Percentiles rank a stretch among this genome's conserved stretches.
phyloP scores from a whole-genome alignment of 2,329 filamentous ascomycete species.

The Aspergillus sp. region DNA sequence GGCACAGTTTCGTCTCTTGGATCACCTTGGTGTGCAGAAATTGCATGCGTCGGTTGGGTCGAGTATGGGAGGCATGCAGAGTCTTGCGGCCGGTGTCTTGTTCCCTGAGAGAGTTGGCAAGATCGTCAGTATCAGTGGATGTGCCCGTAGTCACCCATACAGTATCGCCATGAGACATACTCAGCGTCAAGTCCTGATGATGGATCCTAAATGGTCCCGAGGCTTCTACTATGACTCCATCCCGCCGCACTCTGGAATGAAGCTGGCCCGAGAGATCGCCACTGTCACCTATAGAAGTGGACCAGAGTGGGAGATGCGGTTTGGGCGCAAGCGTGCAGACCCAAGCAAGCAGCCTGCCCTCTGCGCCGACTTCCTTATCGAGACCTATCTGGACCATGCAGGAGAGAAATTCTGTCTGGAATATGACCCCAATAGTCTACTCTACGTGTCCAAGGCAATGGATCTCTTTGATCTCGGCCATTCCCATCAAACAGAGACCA shows the following conservation, averaged over 20 bases:
- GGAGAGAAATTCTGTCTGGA: conserved; percentile 97
- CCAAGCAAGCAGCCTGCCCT: conserved; percentile 79
- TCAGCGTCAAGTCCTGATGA: conserved; percentile 96
- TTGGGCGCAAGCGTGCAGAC: conserved; percentile 82
- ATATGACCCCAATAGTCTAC: conserved; percentile 89
- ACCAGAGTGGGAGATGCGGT: conserved; percentile 95
- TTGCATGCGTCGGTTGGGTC: conserved; percentile 90
- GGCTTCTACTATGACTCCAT: conserved; percentile 89
- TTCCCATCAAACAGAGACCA: conserved; percentile 62
- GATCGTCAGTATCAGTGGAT: conserved; percentile 86
- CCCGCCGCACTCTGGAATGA: conserved; percentile 94
- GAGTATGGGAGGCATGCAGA: conserved; percentile 99
- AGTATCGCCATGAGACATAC: conserved; percentile 98
- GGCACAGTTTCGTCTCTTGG: conserved; percentile 85
- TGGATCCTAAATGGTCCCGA: conserved; percentile 95
- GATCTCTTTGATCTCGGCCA: conserved; percentile 89
- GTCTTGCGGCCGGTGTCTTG: conserved; percentile 76
- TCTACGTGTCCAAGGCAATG: conserved; percentile 99
- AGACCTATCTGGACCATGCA: conserved; percentile 96
- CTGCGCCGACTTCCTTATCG: conserved; percentile 96
- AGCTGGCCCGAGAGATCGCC: conserved; percentile 92
- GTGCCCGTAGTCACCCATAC: conserved; percentile 91
- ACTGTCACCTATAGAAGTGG: conserved; percentile 96
- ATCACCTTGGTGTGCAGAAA: conserved; percentile 68
- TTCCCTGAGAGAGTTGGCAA: conserved; percentile 77